Percentiles rank a stretch among this genome's conserved stretches.
Evolutionary conservation across 192 early-diverging fungal genomes (phyloP).

Genomic region (Backusella circina): DNA sequence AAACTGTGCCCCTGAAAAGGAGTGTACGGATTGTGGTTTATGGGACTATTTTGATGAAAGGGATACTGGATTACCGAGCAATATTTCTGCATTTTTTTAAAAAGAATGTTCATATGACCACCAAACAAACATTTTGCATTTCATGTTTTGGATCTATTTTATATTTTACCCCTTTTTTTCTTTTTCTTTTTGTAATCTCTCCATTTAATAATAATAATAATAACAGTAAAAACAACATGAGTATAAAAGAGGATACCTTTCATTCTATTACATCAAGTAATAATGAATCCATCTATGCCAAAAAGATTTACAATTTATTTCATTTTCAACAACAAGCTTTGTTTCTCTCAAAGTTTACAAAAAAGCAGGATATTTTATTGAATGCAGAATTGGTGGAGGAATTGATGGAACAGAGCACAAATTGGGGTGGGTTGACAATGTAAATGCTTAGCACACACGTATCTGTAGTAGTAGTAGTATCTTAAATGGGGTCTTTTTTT

Average conservation of each 20-base stretch:
- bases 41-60: slow-evolving; percentile 59
- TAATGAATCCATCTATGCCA: neutral
- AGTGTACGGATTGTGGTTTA: slow-evolving; percentile 72
- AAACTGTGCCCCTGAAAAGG: slow-evolving; percentile 28
- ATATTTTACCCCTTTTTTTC: neutral
- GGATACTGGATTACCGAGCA: neutral
- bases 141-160: neutral
- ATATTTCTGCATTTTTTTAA: neutral
- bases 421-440: neutral
- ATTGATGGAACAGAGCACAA: neutral
- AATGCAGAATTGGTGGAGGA: neutral
- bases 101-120: neutral
- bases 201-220: neutral
- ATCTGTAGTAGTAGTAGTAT: neutral
- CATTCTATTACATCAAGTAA: neutral
- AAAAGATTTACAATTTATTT: neutral
- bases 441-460: neutral
- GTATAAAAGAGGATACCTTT: neutral
- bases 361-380: neutral
- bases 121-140: neutral
- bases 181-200: neutral
- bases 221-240: neutral
- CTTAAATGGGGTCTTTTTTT: neutral
- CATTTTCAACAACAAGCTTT: neutral
- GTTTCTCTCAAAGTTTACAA: neutral